Base-by-base conservation (phyloP, 257 asterid species). In the Buddleja alternifolia region DNA sequence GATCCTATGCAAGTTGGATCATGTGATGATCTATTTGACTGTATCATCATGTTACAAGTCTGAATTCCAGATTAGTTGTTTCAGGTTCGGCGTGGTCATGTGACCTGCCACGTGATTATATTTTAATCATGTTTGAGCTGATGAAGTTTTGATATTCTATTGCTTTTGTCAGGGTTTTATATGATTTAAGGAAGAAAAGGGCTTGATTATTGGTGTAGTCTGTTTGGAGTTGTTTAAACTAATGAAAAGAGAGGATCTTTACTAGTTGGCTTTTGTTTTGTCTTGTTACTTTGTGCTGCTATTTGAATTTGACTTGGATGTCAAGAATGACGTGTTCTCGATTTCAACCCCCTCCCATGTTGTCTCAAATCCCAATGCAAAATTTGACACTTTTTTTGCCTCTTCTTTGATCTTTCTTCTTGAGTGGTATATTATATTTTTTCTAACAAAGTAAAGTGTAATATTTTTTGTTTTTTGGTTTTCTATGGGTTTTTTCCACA, bases 21-120 rank as follows among this genome's bases (percentile, higher is more conserved):
- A 79, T 80, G 89, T 83, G 89, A 69, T 75, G 72, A 34, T 76
- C 47, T 63, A 73, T 86, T 86, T 86, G 87, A 81, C 87, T 75
- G 70, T 65, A 37, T 46, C 78, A 78, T 72, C 78, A 78, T 72
- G 83, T 78, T 74, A 57, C 68, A 48, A 61, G 75, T 76, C 86
- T 81, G 83, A 80, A 57, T 80, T 78, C 76, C 81, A 80, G 81
- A 78, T 73, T 77, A 75, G 81, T 68, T 45, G 73, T 68, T 62
- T 41, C 61, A 72, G 74, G 57, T 76, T 72, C 73, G 68, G 83
- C 44, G 81, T 51, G 72, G 65, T 82, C 83, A 83, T 62, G 89
- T 85, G 92, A 77, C 48, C 32, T 1, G 70, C 77, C 89, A 83
- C 87, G 85, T 83, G 86, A 79, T 83, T 55, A 52, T 70, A 72